Conservation (phyloP, 2,329 filamentous ascomycete genomes). For the Epichloe bromicola region DNA sequence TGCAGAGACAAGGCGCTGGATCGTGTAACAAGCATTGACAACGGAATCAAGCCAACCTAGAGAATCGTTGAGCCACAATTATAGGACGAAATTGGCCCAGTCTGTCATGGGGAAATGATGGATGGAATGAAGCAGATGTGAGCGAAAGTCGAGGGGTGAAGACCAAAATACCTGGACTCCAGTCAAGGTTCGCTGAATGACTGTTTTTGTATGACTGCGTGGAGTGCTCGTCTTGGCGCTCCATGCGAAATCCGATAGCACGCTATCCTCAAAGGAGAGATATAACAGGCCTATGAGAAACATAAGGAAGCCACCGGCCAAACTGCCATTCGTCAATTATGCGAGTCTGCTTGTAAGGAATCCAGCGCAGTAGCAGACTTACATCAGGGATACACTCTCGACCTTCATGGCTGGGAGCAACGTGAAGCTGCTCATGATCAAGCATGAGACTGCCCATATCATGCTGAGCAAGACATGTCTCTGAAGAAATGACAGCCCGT, state of each 20-base stretch:
- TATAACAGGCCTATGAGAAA: conserved; percentile 63
- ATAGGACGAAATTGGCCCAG: neutral
- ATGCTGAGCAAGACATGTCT: conserved; percentile 49
- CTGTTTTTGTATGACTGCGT: conserved; percentile 20
- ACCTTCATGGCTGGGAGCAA: conserved; percentile 75
- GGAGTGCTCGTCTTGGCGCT: conserved; percentile 6
- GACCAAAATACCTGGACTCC: conserved; percentile 47
- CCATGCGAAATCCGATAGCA: conserved; percentile 28
- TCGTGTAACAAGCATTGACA: conserved; percentile 75
- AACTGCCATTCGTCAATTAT: conserved; percentile 10
- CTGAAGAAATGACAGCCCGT: conserved; percentile 60
- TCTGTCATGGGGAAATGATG: conserved; percentile 5
- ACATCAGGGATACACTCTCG: conserved; percentile 67
- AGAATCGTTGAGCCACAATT: neutral
- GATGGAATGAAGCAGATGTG: neutral
- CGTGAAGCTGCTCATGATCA: conserved; percentile 82
- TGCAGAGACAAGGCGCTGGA: conserved; percentile 79
- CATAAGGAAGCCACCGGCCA: conserved; percentile 69
- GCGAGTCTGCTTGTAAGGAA: neutral
- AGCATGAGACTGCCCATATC: conserved; percentile 65
- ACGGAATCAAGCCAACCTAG: conserved; percentile 60
- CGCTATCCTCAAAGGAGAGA: conserved; percentile 60
- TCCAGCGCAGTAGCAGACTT: conserved; percentile 17
- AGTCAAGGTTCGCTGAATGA: conserved; percentile 44
- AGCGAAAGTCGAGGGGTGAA: neutral